Evolutionary conservation across 306 rosid genomes (phyloP).

Genomic region (Phaseolus lunatus): DNA sequence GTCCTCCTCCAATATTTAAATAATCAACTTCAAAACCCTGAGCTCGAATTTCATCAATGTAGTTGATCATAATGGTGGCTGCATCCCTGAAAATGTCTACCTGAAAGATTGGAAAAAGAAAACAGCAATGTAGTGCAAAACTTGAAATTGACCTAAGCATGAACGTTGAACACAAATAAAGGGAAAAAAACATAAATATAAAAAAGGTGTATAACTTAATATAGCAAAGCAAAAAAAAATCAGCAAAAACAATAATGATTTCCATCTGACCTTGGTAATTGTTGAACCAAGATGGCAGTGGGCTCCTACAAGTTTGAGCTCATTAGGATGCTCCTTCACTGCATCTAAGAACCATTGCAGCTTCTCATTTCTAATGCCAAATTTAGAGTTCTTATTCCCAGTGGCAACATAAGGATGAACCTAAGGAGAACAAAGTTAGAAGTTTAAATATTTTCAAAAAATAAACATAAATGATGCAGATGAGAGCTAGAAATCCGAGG

Average conservation of each 20-base stretch:
- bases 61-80: slow-evolving; percentile 86
- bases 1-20: slow-evolving; percentile 95
- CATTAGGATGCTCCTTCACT: slow-evolving; percentile 79
- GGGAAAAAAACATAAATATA: not conserved
- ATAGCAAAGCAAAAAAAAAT: not conserved
- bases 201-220: not conserved
- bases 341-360: slow-evolving; percentile 94
- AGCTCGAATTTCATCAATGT: slow-evolving; percentile 82
- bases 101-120: slow-evolving; percentile 41
- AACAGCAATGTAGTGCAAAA: not conserved
- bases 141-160: slow-evolving; percentile 16
- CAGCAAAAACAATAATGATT: not conserved
- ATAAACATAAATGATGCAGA: slow-evolving; percentile 6
- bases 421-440: slow-evolving; percentile 49
- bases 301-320: slow-evolving; percentile 92
- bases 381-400: slow-evolving; percentile 95
- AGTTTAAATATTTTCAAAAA: slow-evolving; percentile 7
- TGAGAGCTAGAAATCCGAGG: slow-evolving; percentile 8
- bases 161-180: not conserved
- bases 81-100: slow-evolving; percentile 96
- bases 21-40: slow-evolving; percentile 91
- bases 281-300: slow-evolving; percentile 99
- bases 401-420: slow-evolving; percentile 97
- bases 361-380: slow-evolving; percentile 96
- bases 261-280: slow-evolving; percentile 76